Base-by-base conservation (phyloP, 768 basidiomycete species). In the Mrakia hoshinonis region DNA sequence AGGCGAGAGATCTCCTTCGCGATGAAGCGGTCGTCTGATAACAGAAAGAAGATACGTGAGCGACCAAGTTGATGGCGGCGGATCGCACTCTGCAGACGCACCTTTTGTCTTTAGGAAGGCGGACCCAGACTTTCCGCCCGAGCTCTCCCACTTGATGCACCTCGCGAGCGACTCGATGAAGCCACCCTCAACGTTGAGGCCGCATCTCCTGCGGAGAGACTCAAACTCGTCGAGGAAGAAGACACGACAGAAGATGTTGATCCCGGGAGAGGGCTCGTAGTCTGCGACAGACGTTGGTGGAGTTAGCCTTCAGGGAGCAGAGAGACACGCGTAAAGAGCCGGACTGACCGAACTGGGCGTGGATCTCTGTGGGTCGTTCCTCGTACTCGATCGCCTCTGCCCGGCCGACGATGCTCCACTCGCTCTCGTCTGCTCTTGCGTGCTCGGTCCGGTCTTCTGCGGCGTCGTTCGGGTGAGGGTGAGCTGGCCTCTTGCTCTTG, bases 201-300 rank as follows among this genome's bases (percentile, higher is more conserved):
- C 91, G 75, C 95, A 98, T 22, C 89, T 92, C 43, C 90, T 84
- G 18, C 96, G 87, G 52, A 99, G 80, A 3, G 91, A 91, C 75
- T 98, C 94, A 75, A 99, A 99, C 78, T 96, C 93, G 77, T 98
- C 95, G 0, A 94, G 92, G 78, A 92, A 97, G 55, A 98, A 85
- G 71, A 97, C 88, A 1, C 91, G 91, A 77, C 93, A 96, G 76
- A 91, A 92, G 76, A 96, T 61, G 58, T 61, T 61, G 36, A 61
- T 36, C 0, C 58, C 58, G 1, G 58, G 58, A 34, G 58, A 31
- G 58, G 58, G 58, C 22, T 61, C 58, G 58, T 61, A 61, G 36
- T 61, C 58, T 61, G 58, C 31, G 64, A 48, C 13, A 29, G 15
- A 51, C 29, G 6, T 2, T 29, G 13, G 65, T 7, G n/a, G 63